Conservation (phyloP, 805 yeast species). For the Saturnispora zaruensis region DNA sequence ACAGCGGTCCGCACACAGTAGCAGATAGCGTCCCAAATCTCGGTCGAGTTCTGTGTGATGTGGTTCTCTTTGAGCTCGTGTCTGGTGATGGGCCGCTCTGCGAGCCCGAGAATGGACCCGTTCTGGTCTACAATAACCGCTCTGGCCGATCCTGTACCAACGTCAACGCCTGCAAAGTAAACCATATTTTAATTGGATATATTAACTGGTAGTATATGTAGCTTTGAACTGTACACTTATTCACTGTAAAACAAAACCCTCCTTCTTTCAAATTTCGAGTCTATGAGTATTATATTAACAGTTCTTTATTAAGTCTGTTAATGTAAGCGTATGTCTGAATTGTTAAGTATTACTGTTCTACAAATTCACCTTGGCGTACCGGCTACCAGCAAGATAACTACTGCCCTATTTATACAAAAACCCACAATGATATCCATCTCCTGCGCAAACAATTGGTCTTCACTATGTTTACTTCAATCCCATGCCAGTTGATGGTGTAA, state of each 20-base stretch:
- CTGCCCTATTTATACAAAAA: background rate
- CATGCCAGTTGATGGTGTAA: background rate
- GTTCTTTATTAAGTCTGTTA: too few species aligned
- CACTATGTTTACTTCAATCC: background rate
- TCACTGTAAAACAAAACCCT: too few species aligned
- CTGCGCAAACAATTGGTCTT: background rate
- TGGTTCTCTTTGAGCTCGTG: conserved; percentile 63
- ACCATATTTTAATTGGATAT: conserved; percentile 11
- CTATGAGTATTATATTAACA: too few species aligned
- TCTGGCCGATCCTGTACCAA: conserved; percentile 97
- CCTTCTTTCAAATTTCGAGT: too few species aligned
- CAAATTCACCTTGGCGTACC: background rate
- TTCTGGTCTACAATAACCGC: conserved; percentile 82
- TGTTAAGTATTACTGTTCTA: too few species aligned
- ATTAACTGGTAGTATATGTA: too few species aligned
- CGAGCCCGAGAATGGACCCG: conserved; percentile 72
- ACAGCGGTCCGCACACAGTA: conserved; percentile 71
- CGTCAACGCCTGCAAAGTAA: conserved; percentile 33
- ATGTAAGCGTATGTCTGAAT: too few species aligned
- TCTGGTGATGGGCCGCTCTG: conserved; percentile 72
- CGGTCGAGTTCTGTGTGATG: conserved; percentile 81
- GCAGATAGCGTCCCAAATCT: conserved; percentile 86
- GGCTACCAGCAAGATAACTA: background rate
- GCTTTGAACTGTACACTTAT: too few species aligned
- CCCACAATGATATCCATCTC: background rate